Evolutionary conservation across 169 alveolate species (phyloP), one percentile per base, ranked within the genome.

Genomic region (Theileria orientalis): DNA sequence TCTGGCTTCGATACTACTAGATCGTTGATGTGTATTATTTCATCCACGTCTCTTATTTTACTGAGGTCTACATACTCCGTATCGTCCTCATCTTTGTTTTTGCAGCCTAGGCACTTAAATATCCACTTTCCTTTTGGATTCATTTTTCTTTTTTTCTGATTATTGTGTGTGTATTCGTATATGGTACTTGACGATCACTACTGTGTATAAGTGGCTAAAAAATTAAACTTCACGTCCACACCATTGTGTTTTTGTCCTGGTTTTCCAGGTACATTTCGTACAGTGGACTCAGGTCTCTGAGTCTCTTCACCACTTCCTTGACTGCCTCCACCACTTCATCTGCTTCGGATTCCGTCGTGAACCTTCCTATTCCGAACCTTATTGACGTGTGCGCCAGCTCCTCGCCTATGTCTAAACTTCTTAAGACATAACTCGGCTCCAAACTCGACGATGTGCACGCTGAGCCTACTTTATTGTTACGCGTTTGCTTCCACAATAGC

Each of bases 351-450:
- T 94, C 97, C 6, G 98, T 93, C 8, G 99, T 98, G 67, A 96
- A 98, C 62, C 99, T 84, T 25, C 99, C 99, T 32, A 98, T 66
- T 19, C 99, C 99, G 74, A 98, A 95, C 76, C 99, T 92, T 35
- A 98, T 76, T 0, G 98, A 93, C 27, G 99, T 96, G 83, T 96
- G 99, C 62, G 99, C 99, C 70, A 96, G 79, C 44, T 97, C 99
- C 71, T 97, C 99, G 13, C 95, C 92, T 11, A 96, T 97, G 9
- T 99, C 99, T 2, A 96, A 77, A 66, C 99, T 98, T 60, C 98
- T 87, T 29, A 97, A 87, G 7, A 96, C 99, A 84, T 96, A 96
- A 29, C 93, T 89, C n/a, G 96, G 96, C 69, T 93, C 95, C 62
- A 95, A 90, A 35, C 94, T 89, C 9, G 94, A 90, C 57, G 93